Evolutionary conservation across 2,329 filamentous ascomycete genomes (phyloP), one percentile per base, ranked within the genome.

Genomic region (Stemphylium vesicarium): DNA sequence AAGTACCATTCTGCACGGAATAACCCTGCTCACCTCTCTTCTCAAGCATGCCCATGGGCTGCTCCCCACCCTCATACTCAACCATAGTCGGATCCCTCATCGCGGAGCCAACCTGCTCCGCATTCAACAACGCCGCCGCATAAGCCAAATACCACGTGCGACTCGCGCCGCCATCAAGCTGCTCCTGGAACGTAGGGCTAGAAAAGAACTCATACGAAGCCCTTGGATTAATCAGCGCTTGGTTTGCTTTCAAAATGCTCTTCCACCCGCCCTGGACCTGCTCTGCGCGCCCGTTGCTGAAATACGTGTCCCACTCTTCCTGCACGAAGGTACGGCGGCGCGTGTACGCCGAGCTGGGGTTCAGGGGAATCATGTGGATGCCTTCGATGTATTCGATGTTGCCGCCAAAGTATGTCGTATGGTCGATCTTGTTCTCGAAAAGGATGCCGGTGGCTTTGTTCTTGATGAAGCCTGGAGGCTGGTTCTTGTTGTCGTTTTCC

Each of bases 341-440:
- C 3, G 87, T 86, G 57, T 91, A 86, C 5, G 89, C 82, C 0
- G 89, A 89, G 54, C 84, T 82, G 1, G 91, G 88, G 51, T 91
- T 82, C 33, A 94, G 78, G 0, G 91, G 91, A 37, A 96, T 83
- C 91, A 96, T 95, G 75, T 95, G 90, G 64, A 96, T 95, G 47
- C 74, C 86, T 70, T 88, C 79, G 44, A 96, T 85, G 67, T 86
- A 92, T 77, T 96, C 91, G 4, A 78, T 54, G 18, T 73, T 72
- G 9, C 50, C 75, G 36, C 92, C 92, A 69, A 99, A 99, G 77
- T 93, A 98, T 0, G 95, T 77, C 4, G 90, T 90, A 75, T 98
- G 93, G 74, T 99, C 92, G 53, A 93, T 84, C 77, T 99, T 99
- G 80, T 98, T 98, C 78, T 98, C 95, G 67, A 98, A 98, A 11